Percentiles rank a stretch among this genome's conserved stretches.
phyloP scores from a whole-genome alignment of 202 grass and related monocot species.

The Cymbopogon flexuosus region DNA sequence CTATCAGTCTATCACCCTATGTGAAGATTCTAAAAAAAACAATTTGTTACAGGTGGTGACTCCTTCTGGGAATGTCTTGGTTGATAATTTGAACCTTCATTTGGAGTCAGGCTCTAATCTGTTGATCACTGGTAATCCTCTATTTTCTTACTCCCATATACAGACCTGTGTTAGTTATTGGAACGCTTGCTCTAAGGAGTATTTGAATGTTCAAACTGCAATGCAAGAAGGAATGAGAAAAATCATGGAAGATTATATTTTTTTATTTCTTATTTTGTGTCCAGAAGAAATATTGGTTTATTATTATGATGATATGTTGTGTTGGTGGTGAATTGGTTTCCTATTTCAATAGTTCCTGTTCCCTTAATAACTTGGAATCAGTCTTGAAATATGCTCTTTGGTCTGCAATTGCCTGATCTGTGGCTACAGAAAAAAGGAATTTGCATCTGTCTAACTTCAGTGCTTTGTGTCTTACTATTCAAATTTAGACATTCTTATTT shows the following conservation, averaged over 20 bases:
- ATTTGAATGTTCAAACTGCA: neutral
- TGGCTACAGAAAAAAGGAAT: neutral
- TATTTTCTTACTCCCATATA: conserved; percentile 25
- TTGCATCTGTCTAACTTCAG: neutral
- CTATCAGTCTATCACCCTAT: neutral
- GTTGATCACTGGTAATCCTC: conserved; percentile 81
- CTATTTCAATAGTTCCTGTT: neutral
- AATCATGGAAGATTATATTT: neutral
- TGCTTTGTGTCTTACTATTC: neutral
- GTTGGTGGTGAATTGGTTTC: neutral
- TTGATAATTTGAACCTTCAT: conserved; percentile 76
- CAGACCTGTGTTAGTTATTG: neutral
- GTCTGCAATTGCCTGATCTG: neutral
- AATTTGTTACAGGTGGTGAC: conserved; percentile 78
- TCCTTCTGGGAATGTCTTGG: conserved; percentile 81
- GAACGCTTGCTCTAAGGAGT: conserved; percentile 10
- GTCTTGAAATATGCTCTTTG: neutral
- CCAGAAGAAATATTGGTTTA: neutral
- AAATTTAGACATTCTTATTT: conserved; percentile 1
- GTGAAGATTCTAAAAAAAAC: conserved; percentile 31
- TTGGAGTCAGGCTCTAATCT: conserved; percentile 93
- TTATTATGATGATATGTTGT: neutral
- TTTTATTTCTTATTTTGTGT: neutral
- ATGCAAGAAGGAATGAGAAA: neutral
- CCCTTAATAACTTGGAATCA: neutral